Evolutionary conservation across 192 early-diverging fungal species (phyloP), one percentile per base, ranked within the genome.

Genomic region (Geranomyces variabilis): DNA sequence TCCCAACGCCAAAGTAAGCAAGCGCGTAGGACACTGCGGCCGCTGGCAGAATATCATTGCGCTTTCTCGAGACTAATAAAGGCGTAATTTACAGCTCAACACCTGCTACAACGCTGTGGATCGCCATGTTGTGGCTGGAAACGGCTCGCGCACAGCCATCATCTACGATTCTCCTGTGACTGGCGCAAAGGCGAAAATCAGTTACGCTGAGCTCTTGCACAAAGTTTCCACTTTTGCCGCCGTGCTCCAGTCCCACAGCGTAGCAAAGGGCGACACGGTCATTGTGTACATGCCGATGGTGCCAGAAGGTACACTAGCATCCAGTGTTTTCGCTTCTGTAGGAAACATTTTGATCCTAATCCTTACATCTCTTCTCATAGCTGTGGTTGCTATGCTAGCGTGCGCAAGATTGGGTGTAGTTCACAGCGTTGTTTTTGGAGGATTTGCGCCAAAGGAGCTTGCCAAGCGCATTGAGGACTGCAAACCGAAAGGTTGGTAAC

Each of bases 391-490:
- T 3, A 93, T 96, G 88, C 89, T 96, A 13, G 91, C 94, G 5
- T 93, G 91, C 67, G 92, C 89, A 10, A 85, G 93, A 10, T 74
- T 94, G 13, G 94, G 93, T n/a, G 91, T 90, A 13, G 80, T 94
- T 13, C 91, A 93, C 63, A 89, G 88, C 55, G 92, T 93, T 22
- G 90, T 93, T 13, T 92, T 93, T 86, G 89, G 89, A 28, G 81
- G 81, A 6, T 83, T 83, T 63, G 79, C 81, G 0, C 57, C 74
- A 8, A 61, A 71, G 19, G 81, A 83, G 51, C 70, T 83, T 68
- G 89, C 92, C 43, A 94, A 96, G 76, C 88, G 94, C 45, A 93
- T 96, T 74, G 76, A 87, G 30, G 94, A 92, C 76, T 85, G 86
- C 70, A 83, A 86, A 79, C 92, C 92, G 28, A 86, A 86, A 58